A percentile compares a stretch with the other conserved stretches of the same genome.
These are phyloP conservation scores for Didymella sp. DNA, from an alignment of 2,329 filamentous ascomycete genomes.

Conservation along the genomic window DNA sequence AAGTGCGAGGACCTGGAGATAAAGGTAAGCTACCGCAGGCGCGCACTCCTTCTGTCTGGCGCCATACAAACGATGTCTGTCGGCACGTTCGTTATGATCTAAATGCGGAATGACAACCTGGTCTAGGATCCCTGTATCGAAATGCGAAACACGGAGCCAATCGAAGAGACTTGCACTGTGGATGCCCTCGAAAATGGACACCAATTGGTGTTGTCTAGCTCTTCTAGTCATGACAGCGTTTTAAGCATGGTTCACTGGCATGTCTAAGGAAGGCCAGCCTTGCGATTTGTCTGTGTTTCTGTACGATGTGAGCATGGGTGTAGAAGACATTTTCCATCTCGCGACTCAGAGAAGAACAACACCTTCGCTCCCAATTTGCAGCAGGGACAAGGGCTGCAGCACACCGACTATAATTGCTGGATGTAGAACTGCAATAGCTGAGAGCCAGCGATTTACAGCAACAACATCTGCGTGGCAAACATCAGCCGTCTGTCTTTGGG, in stretches of 20 bases:
- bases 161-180: constrained; percentile 22
- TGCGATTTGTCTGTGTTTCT: constrained; percentile 15
- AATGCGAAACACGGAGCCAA: constrained; percentile 33
- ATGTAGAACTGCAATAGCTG: neutral
- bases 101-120: constrained; percentile 44
- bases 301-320: constrained; percentile 1
- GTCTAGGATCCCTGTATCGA: constrained; percentile 30
- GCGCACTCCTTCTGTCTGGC: constrained; percentile 34
- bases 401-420: constrained; percentile 1
- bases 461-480: constrained; percentile 17
- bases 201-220: constrained; percentile 32
- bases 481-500: constrained; percentile 23
- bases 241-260: constrained; percentile 31
- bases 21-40: constrained; percentile 33
- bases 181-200: constrained; percentile 34
- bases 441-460: constrained; percentile 1
- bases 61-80: constrained; percentile 28
- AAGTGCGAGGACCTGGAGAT: constrained; percentile 31
- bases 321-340: constrained; percentile 1
- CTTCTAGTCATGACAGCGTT: constrained; percentile 28
- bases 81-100: constrained; percentile 40
- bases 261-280: constrained; percentile 28
- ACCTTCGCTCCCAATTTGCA: neutral
- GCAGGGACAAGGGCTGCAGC: neutral
- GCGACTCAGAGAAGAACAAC: constrained; percentile 4